These are phyloP conservation scores for Sporothrix humicola DNA, from an alignment of 2,329 filamentous ascomycete genomes.

Conservation along the genomic window DNA sequence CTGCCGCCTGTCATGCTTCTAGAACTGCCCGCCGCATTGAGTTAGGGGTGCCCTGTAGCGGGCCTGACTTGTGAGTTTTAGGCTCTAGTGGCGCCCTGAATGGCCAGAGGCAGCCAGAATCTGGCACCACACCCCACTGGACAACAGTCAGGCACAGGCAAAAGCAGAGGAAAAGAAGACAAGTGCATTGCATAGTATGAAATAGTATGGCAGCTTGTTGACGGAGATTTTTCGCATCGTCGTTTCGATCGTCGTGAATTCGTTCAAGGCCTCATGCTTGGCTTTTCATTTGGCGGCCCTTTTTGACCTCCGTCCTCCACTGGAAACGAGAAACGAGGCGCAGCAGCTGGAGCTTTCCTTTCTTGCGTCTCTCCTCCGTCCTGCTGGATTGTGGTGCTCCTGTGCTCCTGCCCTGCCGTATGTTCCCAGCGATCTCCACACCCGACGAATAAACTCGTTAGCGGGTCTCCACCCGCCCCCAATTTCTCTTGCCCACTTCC, in stretches of 20 bases:
- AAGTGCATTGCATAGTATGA: not conserved
- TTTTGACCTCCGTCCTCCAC: conserved; percentile 8
- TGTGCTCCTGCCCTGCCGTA: not conserved
- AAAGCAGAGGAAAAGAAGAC: not conserved
- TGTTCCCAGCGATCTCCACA: conserved; percentile 24
- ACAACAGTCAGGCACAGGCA: conserved; percentile 23
- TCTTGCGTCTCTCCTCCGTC: not conserved
- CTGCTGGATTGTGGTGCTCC: not conserved
- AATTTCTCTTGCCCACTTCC: conserved; percentile 22
- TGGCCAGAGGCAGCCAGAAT: not conserved
- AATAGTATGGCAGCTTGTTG: not conserved
- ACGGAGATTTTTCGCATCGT: not conserved
- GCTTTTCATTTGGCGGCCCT: not conserved
- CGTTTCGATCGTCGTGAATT: not conserved
- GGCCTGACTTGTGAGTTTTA: not conserved
- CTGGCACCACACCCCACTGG: conserved; percentile 23
- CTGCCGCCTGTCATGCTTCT: not conserved
- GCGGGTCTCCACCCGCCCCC: conserved; percentile 21
- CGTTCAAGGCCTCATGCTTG: not conserved
- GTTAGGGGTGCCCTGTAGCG: conserved; percentile 5
- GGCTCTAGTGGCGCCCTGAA: not conserved
- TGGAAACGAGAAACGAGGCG: conserved; percentile 29
- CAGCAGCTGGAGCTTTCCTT: conserved; percentile 29
- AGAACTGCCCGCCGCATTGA: conserved; percentile 16
- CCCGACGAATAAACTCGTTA: conserved; percentile 24